Percentiles rank a stretch among this genome's conserved stretches.
These are phyloP conservation scores for Vinca major DNA, from an alignment of 305 asterid species.

Conservation along the genomic window DNA sequence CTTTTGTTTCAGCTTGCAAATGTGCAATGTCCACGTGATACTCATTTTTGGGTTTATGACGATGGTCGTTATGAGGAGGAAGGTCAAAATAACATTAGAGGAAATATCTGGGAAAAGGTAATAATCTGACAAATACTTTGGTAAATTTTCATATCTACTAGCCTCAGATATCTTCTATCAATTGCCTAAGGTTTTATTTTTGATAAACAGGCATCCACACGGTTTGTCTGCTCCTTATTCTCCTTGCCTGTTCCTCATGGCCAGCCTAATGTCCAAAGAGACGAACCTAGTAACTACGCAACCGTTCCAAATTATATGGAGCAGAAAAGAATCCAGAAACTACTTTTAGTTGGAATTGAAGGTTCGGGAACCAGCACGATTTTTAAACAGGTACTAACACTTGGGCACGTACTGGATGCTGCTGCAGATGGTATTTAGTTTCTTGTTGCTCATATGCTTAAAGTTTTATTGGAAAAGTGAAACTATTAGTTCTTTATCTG, in stretches of 20 bases:
- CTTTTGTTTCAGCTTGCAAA: constrained; percentile 66
- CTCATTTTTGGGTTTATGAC: constrained; percentile 96
- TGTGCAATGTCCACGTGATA: constrained; percentile 96
- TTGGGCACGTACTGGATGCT: neutral
- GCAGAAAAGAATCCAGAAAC: constrained; percentile 67
- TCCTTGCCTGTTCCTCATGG: constrained; percentile 88
- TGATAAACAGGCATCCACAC: constrained; percentile 59
- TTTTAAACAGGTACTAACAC: constrained; percentile 65
- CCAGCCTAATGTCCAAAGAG: constrained; percentile 60
- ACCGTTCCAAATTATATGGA: constrained; percentile 68
- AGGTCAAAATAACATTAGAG: constrained; percentile 95
- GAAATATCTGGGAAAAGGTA: constrained; percentile 97
- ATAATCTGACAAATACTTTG: constrained; percentile 10
- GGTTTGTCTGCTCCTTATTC: constrained; percentile 78
- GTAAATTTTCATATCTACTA: neutral
- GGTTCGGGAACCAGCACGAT: constrained; percentile 95
- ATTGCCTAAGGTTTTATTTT: constrained; percentile 11
- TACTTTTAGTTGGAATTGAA: constrained; percentile 73
- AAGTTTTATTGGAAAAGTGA: neutral
- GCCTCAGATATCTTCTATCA: constrained; percentile 14
- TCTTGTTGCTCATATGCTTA: neutral
- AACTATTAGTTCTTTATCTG: neutral
- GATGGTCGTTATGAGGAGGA: constrained; percentile 98
- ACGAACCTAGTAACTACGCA: constrained; percentile 68
- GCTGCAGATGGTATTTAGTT: neutral